Conservation (phyloP, 495 filamentous ascomycete species). For the Aspergillus conjunctus region DNA sequence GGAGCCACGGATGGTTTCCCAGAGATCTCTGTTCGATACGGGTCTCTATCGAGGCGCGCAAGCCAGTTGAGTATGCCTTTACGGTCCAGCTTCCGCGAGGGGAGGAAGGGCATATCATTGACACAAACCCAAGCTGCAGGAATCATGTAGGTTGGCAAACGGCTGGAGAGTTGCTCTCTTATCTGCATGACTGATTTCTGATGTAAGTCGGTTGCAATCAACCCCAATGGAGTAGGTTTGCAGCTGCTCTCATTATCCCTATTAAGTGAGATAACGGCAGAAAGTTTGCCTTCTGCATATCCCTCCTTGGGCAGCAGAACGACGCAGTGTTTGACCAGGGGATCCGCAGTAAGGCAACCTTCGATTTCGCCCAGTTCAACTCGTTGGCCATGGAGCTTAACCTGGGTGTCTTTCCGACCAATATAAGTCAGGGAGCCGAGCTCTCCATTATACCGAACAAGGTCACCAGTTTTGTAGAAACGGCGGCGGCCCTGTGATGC, state of each 20-base stretch:
- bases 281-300: not conserved
- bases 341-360: conserved; percentile 37
- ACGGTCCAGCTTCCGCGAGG: conserved; percentile 57
- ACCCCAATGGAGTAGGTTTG: not conserved
- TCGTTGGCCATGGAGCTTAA: conserved; percentile 69
- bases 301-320: conserved; percentile 33
- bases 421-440: conserved; percentile 59
- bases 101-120: conserved; percentile 49
- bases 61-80: conserved; percentile 44
- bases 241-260: not conserved
- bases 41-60: conserved; percentile 32
- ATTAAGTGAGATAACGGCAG: not conserved
- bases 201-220: not conserved
- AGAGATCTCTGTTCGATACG: not conserved
- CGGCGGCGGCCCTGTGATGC: conserved; percentile 11
- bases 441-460: conserved; percentile 63
- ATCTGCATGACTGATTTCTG: not conserved
- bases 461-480: conserved; percentile 67
- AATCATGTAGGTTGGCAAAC: conserved; percentile 58
- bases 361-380: conserved; percentile 70
- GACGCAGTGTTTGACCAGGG: conserved; percentile 41
- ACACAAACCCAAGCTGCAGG: conserved; percentile 55
- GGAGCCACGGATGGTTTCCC: not conserved
- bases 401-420: conserved; percentile 65
- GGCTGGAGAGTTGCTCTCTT: conserved; percentile 22